Evolutionary conservation across 176 grass and related monocot genomes (phyloP).

Genomic region (Carex kokanica): DNA sequence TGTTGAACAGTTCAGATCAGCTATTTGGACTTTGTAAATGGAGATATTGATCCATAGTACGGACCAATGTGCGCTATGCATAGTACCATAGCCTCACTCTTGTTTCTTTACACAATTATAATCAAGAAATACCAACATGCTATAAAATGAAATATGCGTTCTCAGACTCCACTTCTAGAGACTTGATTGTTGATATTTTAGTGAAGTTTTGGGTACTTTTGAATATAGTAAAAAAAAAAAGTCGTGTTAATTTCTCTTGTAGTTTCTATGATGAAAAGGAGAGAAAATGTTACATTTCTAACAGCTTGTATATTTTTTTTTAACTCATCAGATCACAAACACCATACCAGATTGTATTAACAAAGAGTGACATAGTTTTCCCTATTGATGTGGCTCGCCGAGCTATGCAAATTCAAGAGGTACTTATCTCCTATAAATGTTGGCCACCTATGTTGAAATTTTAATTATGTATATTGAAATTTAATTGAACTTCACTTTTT

Average conservation of each 20-base stretch:
- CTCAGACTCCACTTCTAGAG: background rate
- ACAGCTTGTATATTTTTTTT: background rate
- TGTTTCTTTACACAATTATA: background rate
- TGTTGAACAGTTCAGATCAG: too few species aligned
- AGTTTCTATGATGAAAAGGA: background rate
- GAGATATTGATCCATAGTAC: too few species aligned
- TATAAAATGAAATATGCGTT: background rate
- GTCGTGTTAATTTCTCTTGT: background rate
- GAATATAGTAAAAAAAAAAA: background rate
- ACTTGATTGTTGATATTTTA: background rate
- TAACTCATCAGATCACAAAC: conserved; percentile 60
- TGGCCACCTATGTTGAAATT: background rate
- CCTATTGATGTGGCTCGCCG: conserved; percentile 90
- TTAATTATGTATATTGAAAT: too few species aligned
- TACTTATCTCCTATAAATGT: conserved; percentile 10
- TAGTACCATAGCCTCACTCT: too few species aligned
- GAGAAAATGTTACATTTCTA: background rate
- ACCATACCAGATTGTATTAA: conserved; percentile 84
- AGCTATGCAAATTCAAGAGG: conserved; percentile 92
- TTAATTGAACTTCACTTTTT: too few species aligned
- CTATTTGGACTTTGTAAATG: too few species aligned
- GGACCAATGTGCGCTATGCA: too few species aligned
- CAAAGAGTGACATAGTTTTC: conserved; percentile 90
- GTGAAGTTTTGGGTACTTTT: background rate
- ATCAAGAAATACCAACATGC: background rate